These are phyloP conservation scores for Graphiopsis chlorocephala DNA, from an alignment of 2,329 filamentous ascomycete genomes.

Conservation along the genomic window DNA sequence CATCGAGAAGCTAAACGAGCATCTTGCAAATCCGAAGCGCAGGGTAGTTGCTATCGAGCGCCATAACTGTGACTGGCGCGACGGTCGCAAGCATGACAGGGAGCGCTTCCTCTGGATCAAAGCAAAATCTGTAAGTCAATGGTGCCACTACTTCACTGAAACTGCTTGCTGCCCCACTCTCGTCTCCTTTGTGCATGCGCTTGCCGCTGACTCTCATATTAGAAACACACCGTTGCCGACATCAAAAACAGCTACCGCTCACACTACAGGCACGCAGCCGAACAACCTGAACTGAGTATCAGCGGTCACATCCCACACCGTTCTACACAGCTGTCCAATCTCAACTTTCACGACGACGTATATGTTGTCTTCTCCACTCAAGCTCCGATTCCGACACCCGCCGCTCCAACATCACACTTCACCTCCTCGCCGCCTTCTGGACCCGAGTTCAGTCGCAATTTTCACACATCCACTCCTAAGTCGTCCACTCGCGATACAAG, in stretches of 20 bases:
- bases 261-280: constrained; percentile 18
- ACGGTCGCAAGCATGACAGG: constrained; percentile 21
- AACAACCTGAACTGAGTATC: background rate
- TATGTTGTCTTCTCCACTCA: constrained; percentile 5
- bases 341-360: background rate
- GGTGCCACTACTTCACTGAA: background rate
- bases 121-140: constrained; percentile 30
- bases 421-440: background rate
- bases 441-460: background rate
- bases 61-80: constrained; percentile 13
- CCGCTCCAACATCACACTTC: background rate
- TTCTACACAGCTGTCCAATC: background rate
- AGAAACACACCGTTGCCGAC: constrained; percentile 16
- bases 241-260: constrained; percentile 18
- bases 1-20: constrained; percentile 32
- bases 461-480: background rate
- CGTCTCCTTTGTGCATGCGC: background rate
- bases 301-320: background rate
- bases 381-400: background rate
- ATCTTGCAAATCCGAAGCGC: constrained; percentile 23
- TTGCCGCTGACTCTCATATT: background rate
- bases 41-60: constrained; percentile 38
- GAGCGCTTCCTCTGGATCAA: constrained; percentile 39
- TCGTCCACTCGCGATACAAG: background rate
- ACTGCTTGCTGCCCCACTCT: background rate